A percentile compares a stretch with the other conserved stretches of the same genome.
Evolutionary conservation across 306 rosid species (phyloP).

Genomic region (Cyclanthera cordifolia): DNA sequence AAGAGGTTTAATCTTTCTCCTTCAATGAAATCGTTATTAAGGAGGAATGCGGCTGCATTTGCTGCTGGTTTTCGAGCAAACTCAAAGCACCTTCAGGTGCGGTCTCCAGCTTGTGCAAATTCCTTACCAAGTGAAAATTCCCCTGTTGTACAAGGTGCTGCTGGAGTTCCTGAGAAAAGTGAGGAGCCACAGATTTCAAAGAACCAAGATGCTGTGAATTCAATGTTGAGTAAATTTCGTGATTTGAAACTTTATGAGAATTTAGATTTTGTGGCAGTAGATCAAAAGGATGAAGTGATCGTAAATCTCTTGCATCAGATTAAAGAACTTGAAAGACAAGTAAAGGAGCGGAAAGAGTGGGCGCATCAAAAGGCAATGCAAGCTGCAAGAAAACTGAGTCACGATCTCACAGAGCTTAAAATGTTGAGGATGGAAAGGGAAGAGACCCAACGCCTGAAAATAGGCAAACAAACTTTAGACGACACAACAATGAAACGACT

Average conservation of each 20-base stretch:
- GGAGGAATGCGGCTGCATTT: slow-evolving; percentile 75
- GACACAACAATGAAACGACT: slow-evolving; percentile 85
- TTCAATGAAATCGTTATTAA: slow-evolving; percentile 64
- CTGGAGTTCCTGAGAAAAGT: slow-evolving; percentile 33
- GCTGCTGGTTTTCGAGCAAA: slow-evolving; percentile 96
- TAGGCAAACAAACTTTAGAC: slow-evolving; percentile 76
- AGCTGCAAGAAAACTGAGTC: slow-evolving; percentile 75
- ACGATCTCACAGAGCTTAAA: slow-evolving; percentile 78
- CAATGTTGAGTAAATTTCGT: slow-evolving; percentile 67
- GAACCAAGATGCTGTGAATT: slow-evolving; percentile 60
- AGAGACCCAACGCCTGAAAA: slow-evolving; percentile 84
- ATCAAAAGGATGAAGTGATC: slow-evolving; percentile 81
- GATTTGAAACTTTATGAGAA: slow-evolving; percentile 81
- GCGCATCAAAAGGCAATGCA: slow-evolving; percentile 94
- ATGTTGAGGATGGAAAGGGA: slow-evolving; percentile 80
- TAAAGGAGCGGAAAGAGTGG: slow-evolving; percentile 80
- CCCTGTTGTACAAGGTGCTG: slow-evolving; percentile 30
- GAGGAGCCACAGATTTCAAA: slow-evolving; percentile 37
- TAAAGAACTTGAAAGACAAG: slow-evolving; percentile 82
- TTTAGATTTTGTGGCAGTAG: slow-evolving; percentile 63
- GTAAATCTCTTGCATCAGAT: slow-evolving; percentile 61
- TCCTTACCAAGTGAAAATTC: slow-evolving; percentile 29
- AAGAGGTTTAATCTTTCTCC: slow-evolving; percentile 90
- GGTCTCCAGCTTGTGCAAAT: slow-evolving; percentile 22
- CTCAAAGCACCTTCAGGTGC: slow-evolving; percentile 39